These are phyloP conservation scores for Sparassis latifolia DNA, from an alignment of 1,284 basidiomycete species.

Conservation along the genomic window DNA sequence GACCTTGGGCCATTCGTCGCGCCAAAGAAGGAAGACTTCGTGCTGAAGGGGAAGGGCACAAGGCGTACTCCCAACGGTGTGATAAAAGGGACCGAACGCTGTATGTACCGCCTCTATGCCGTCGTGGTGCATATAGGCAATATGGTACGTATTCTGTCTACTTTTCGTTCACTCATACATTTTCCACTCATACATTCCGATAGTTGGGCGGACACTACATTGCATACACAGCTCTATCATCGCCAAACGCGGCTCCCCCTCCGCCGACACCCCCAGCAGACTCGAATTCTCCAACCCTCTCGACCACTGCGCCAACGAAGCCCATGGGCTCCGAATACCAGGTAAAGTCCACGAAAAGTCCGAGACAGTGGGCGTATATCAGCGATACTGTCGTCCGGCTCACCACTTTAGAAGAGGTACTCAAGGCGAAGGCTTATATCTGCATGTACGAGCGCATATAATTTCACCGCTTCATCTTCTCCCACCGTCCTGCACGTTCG, in stretches of 20 bases:
- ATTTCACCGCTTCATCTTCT: not conserved
- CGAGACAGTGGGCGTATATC: slow-evolving; percentile 86
- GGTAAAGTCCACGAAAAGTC: slow-evolving; percentile 11
- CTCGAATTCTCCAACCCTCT: slow-evolving; percentile 7
- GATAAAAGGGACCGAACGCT: slow-evolving; percentile 37
- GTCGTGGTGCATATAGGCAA: slow-evolving; percentile 90
- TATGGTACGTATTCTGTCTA: slow-evolving; percentile 52
- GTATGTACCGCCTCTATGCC: slow-evolving; percentile 72
- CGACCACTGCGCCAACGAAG: slow-evolving; percentile 14
- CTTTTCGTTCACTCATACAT: not conserved
- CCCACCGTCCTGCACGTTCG: not conserved
- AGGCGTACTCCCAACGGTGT: slow-evolving; percentile 12
- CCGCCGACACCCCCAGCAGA: slow-evolving; percentile 2
- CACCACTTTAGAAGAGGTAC: slow-evolving; percentile 79
- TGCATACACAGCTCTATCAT: slow-evolving; percentile 62
- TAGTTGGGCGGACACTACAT: slow-evolving; percentile 84
- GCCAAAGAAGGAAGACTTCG: slow-evolving; percentile 71
- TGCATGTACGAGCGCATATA: slow-evolving; percentile 77
- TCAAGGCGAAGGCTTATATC: slow-evolving; percentile 87
- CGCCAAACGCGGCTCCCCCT: slow-evolving; percentile 1
- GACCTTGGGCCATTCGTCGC: slow-evolving; percentile 85
- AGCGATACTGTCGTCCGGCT: slow-evolving; percentile 78
- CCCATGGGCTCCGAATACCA: slow-evolving; percentile 3
- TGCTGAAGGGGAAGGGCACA: slow-evolving; percentile 24
- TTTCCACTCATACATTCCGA: not conserved